Conservation (phyloP, 352 stramenopile genomes). For the Phytophthora litchii region DNA sequence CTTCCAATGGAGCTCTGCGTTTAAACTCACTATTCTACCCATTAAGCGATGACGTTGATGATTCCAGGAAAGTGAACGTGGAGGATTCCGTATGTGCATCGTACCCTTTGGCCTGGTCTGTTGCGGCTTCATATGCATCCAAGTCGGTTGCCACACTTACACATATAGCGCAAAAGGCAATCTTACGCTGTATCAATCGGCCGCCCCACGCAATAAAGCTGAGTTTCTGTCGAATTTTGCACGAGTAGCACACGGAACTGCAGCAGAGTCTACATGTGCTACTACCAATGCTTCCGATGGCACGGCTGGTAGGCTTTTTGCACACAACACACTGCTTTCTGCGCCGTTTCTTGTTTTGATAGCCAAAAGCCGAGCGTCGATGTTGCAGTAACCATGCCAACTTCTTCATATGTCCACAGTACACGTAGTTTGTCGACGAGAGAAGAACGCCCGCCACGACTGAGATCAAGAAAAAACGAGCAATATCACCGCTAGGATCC, state of each 20-base stretch:
- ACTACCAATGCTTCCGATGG: conserved; percentile 24
- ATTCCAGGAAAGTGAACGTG: conserved; percentile 4
- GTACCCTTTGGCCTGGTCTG: conserved; percentile 17
- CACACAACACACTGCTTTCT: conserved; percentile 23
- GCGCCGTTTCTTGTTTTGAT: not conserved
- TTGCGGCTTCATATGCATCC: conserved; percentile 24
- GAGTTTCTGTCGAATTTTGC: conserved; percentile 37
- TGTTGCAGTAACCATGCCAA: conserved; percentile 43
- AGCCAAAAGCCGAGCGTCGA: not conserved
- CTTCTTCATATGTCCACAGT: conserved; percentile 56
- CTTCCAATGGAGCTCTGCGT: not conserved
- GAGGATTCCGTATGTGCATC: conserved; percentile 13
- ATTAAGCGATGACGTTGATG: conserved; percentile 7
- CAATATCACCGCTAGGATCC: conserved; percentile 22
- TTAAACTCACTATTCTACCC: not conserved
- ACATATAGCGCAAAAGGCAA: conserved; percentile 39
- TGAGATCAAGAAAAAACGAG: conserved; percentile 23
- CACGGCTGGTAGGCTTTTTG: conserved; percentile 22
- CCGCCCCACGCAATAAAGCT: conserved; percentile 35
- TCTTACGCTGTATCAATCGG: conserved; percentile 31
- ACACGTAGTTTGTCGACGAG: conserved; percentile 33
- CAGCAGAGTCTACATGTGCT: conserved; percentile 29
- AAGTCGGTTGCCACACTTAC: conserved; percentile 32
- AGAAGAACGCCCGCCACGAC: conserved; percentile 34
- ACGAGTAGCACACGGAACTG: conserved; percentile 34